These are phyloP conservation scores for Nematodospora anomalae DNA, from an alignment of 1,139 yeast genomes.

Conservation along the genomic window DNA sequence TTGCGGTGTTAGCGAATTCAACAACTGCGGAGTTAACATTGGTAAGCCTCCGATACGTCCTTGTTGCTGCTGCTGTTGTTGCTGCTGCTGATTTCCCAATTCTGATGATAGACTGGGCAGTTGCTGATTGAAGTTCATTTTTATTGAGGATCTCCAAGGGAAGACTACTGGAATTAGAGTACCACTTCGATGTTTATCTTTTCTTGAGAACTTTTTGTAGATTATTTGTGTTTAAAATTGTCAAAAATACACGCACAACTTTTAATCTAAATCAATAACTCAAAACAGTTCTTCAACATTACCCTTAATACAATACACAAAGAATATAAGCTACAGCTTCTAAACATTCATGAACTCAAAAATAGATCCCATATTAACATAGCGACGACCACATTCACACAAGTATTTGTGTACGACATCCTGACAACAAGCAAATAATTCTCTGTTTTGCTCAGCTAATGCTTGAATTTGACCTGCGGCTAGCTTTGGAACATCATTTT, in stretches of 20 bases:
- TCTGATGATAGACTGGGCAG: conserved; percentile 4
- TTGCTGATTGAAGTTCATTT: conserved; percentile 9
- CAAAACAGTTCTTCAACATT: conserved; percentile 1
- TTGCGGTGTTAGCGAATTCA: conserved; percentile 44
- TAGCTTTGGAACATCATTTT: conserved; percentile 30
- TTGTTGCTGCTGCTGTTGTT: conserved; percentile 2
- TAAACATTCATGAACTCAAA: conserved; percentile 55
- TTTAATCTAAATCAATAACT: not conserved
- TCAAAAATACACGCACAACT: conserved; percentile 1
- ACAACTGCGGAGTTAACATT: conserved; percentile 35
- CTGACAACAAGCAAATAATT: conserved; percentile 54
- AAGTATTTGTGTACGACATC: conserved; percentile 75
- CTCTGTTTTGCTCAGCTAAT: conserved; percentile 78
- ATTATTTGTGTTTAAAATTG: conserved; percentile 1
- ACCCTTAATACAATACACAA: not conserved
- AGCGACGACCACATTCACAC: conserved; percentile 84
- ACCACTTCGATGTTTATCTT: conserved; percentile 4
- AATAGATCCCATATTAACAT: conserved; percentile 81
- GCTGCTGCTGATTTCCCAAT: conserved; percentile 4
- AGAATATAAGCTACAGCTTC: not conserved
- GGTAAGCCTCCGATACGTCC: conserved; percentile 8
- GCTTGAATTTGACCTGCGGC: conserved; percentile 65
- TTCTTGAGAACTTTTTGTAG: conserved; percentile 1
- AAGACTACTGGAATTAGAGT: not conserved
- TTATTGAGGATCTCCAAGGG: not conserved